A percentile compares a stretch with the other conserved stretches of the same genome.
These are phyloP conservation scores for Oidiodendron maius DNA, from an alignment of 495 filamentous ascomycete genomes.

Conservation along the genomic window DNA sequence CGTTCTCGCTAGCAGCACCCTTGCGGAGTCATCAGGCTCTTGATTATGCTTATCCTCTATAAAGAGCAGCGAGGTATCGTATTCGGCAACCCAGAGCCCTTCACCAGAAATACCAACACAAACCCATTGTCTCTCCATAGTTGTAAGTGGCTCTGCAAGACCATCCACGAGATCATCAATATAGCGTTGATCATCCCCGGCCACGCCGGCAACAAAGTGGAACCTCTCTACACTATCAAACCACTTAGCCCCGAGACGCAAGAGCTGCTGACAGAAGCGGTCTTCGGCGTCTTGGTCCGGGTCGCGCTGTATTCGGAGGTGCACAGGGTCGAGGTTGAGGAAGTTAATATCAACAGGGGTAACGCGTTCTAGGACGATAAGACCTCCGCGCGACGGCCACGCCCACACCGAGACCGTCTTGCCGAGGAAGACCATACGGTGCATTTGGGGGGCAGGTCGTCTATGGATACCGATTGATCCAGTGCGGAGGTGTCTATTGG, in stretches of 20 bases:
- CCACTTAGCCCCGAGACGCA: conserved; percentile 6
- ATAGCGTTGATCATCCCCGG: neutral
- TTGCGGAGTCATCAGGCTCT: conserved; percentile 3
- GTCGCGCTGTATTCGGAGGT: neutral
- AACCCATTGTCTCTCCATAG: conserved; percentile 7
- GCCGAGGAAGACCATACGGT: neutral
- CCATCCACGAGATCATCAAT: neutral
- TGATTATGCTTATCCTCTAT: conserved; percentile 13
- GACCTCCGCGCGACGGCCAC: conserved; percentile 4
- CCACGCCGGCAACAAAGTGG: neutral
- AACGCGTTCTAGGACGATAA: conserved; percentile 2
- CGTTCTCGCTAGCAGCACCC: conserved; percentile 10
- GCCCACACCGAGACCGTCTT: neutral
- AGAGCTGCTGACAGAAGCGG: neutral
- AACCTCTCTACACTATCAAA: conserved; percentile 6
- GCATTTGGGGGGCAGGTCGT: too few species aligned
- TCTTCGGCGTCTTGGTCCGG: conserved; percentile 3
- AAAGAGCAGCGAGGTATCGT: conserved; percentile 6
- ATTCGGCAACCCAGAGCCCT: conserved; percentile 11
- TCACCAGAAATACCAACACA: conserved; percentile 1
- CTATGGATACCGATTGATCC: too few species aligned
- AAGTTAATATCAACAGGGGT: conserved; percentile 3
- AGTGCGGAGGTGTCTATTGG: too few species aligned
- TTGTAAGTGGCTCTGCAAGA: neutral
- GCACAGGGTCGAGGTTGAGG: neutral